Evolutionary conservation across 202 grass and related monocot species (phyloP).

Genomic region (Elaeis oleifera): DNA sequence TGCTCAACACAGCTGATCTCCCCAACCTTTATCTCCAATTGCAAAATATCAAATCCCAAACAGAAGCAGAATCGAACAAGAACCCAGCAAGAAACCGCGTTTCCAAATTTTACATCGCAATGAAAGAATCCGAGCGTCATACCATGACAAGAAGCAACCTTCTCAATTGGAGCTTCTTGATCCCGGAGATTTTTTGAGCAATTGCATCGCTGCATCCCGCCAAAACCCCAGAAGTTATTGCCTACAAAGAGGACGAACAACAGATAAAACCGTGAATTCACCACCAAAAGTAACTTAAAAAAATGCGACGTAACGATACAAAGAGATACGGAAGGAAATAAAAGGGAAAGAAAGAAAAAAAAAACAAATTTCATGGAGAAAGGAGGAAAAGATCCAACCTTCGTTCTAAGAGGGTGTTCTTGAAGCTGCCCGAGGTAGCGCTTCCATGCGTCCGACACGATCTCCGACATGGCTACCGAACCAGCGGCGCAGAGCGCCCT

Average conservation of each 20-base stretch:
- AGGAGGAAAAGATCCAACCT: constrained; percentile 26
- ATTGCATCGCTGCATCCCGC: constrained; percentile 80
- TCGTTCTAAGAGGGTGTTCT: constrained; percentile 71
- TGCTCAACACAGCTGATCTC: not conserved
- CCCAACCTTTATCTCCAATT: constrained; percentile 1
- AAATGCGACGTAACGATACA: not conserved
- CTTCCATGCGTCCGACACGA: constrained; percentile 41
- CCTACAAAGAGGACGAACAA: constrained; percentile 13
- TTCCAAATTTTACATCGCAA: not conserved
- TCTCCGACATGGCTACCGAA: constrained; percentile 47
- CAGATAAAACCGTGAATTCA: not conserved
- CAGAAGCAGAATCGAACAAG: not conserved
- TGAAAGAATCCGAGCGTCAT: not conserved
- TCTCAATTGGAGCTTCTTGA: constrained; percentile 61
- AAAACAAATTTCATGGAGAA: not conserved
- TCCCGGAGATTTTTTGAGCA: constrained; percentile 75
- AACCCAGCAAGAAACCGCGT: no score
- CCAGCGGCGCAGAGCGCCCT: not conserved
- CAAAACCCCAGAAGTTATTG: constrained; percentile 75
- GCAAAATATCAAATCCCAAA: not conserved
- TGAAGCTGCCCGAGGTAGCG: constrained; percentile 76
- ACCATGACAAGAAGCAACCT: constrained; percentile 80
- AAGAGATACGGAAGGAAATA: not conserved
- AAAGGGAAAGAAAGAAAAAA: not conserved
- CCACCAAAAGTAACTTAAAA: constrained; percentile 3